Conservation (phyloP, 257 asterid species). For the Orobanche coerulescens region DNA sequence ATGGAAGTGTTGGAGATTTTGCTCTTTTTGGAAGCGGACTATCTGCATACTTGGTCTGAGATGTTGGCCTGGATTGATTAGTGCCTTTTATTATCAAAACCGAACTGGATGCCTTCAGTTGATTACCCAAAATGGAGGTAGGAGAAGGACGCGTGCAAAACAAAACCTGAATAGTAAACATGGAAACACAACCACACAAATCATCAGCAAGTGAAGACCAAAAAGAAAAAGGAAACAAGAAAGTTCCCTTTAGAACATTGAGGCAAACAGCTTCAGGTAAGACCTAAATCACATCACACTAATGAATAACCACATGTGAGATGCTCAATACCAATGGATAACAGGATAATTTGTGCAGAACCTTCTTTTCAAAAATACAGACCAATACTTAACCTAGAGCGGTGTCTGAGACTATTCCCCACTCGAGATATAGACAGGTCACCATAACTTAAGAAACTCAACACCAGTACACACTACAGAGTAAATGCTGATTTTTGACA, state of each 20-base stretch:
- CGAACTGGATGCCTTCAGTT: constrained; percentile 27
- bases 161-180: constrained; percentile 19
- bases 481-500: constrained; percentile 2
- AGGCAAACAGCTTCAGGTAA: constrained; percentile 7
- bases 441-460: background rate
- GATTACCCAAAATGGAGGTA: constrained; percentile 35
- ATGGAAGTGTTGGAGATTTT: constrained; percentile 50
- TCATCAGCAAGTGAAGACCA: constrained; percentile 1
- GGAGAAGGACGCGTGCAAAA: constrained; percentile 41
- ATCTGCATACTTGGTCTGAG: constrained; percentile 39
- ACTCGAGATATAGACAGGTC: background rate
- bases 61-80: constrained; percentile 35
- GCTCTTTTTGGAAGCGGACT: constrained; percentile 44
- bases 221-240: background rate
- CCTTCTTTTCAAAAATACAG: constrained; percentile 1
- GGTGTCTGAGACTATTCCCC: background rate
- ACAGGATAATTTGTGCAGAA: background rate
- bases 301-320: background rate
- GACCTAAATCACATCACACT: constrained; percentile 12
- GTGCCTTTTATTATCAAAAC: constrained; percentile 24
- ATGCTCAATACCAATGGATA: constrained; percentile 10
- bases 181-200: background rate
- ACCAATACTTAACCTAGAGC: background rate
- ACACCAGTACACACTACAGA: background rate
- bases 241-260: background rate